phyloP scores from a whole-genome alignment of 1,284 basidiomycete species.

The Ustilago esculenta region DNA sequence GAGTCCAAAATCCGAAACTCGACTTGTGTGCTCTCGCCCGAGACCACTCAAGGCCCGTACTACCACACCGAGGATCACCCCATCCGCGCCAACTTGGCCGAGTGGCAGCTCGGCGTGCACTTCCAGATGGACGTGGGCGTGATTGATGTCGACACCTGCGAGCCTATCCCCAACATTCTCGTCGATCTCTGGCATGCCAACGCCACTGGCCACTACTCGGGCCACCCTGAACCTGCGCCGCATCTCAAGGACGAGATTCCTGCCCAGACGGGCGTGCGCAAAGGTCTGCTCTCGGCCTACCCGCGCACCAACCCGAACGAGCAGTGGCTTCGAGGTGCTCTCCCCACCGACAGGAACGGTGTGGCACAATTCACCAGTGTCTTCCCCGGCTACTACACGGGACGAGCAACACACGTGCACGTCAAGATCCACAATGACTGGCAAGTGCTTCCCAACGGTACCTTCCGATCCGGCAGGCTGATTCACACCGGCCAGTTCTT shows the following conservation, averaged over 20 bases:
- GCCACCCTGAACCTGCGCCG: constrained; percentile 69
- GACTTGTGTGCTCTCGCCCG: constrained; percentile 68
- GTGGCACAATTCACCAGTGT: constrained; percentile 76
- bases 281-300: constrained; percentile 68
- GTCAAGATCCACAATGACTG: constrained; percentile 68
- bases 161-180: constrained; percentile 75
- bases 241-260: constrained; percentile 66
- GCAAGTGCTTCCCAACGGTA: constrained; percentile 67
- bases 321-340: constrained; percentile 75
- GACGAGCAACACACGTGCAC: constrained; percentile 70
- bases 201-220: constrained; percentile 68
- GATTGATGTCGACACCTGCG: constrained; percentile 78
- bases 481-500: constrained; percentile 75
- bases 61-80: constrained; percentile 70
- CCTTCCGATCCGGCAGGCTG: constrained; percentile 69
- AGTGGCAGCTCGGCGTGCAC: constrained; percentile 71
- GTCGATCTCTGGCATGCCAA: constrained; percentile 76
- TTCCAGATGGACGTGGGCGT: constrained; percentile 76
- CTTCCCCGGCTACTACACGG: constrained; percentile 74
- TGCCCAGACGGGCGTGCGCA: constrained; percentile 64
- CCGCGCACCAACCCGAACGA: constrained; percentile 68
- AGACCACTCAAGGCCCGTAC: constrained; percentile 70
- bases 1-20: constrained; percentile 66
- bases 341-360: constrained; percentile 75
- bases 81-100: constrained; percentile 71